Evolutionary conservation across 2,329 filamentous ascomycete genomes (phyloP), one percentile per base, ranked within the genome.

Genomic region (Penicillium italicum): DNA sequence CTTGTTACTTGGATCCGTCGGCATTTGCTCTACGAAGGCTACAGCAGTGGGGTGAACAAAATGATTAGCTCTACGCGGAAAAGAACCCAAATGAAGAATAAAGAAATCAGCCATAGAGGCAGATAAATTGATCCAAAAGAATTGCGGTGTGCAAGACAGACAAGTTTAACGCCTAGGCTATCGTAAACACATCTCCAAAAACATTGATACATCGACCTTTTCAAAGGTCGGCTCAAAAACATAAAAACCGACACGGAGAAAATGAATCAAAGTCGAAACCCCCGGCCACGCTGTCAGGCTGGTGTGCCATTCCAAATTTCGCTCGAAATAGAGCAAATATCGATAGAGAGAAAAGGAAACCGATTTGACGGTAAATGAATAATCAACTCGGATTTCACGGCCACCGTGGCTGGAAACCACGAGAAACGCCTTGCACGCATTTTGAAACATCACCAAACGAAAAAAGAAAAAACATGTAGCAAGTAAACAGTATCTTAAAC

Each of bases 301-400:
- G 33, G 26, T 24, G 20, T 30, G 40, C 20, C 46, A 38, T 38
- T 26, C 33, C 34, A 51, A 51, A 33, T 20, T 33, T 28, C 53
- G 47, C 47, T 55, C 12, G 31, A 55, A 55, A 55, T 24, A 44
- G 18, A 45, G 5, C 36, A 50, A 50, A 43, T 12, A 26, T 11
- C 30, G 10, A 28, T 14, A 33, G 11, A 22, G 20, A 26, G 11
- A 31, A n/a, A 36, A 31, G 3, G 11, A 5, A 24, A 38, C 6
- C 30, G 12, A n/a, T 34, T 34, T 8, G 22, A 30, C 5, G n/a
- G 12, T 16, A 33, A 49, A 30, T 9, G 16, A 24, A 50, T 5
- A 46, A 52, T 38, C 33, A 31, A 18, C 20, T 33, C 28, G 26
- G 33, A 28, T 47, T 30, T 47, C 50, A 16, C 28, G 16, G 16